Base-by-base conservation (phyloP, 2,329 filamentous ascomycete species). In the Clonostachys solani region DNA sequence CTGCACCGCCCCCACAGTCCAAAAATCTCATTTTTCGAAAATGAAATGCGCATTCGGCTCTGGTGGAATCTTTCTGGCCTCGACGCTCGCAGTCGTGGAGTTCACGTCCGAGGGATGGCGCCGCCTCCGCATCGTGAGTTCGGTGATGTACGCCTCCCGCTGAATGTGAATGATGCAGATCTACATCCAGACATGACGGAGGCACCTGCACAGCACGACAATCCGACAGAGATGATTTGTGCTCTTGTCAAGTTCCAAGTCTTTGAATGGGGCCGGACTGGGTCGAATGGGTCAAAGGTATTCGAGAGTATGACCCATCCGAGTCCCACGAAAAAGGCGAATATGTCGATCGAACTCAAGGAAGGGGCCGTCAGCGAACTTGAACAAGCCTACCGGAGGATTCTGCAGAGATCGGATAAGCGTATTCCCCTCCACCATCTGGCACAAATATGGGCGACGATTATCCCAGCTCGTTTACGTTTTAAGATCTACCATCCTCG, bases 191-290 rank as follows among this genome's bases (percentile, higher is more conserved):
- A 67, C 6, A 78, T 77, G 71, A 62, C 57, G 1, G 66, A 71
- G 1, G 66, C 72, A 1, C 76, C 77, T 0, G 44, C 62, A 2
- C 69, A 75, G 17, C 65, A 74, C 9, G 52, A 55, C 1, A 73
- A 74, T 0, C 78, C 78, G 44, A 83, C 80, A 0, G 77, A 81
- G 47, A 81, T 82, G 73, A 70, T 77, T 0, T 79, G 43, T 3
- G 52, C 60, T 0, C 6, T 60, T 38, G 56, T 62, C 47, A 66
- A 65, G 47, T 63, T 56, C 9, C 58, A 64, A n/a, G 52, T 60
- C 7, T 54, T 51, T 2, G 43, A 48, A 18, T 65, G 59, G 57
- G 50, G 61, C 23, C 53, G 52, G 1, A 48, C 53, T 1, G 63
- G 60, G 5, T 42, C 52, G 8, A 52, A 43, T 5, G 55, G 54